Evolutionary conservation across 1,284 basidiomycete species (phyloP).

Genomic region (Cutaneotrichosporon cutaneum): DNA sequence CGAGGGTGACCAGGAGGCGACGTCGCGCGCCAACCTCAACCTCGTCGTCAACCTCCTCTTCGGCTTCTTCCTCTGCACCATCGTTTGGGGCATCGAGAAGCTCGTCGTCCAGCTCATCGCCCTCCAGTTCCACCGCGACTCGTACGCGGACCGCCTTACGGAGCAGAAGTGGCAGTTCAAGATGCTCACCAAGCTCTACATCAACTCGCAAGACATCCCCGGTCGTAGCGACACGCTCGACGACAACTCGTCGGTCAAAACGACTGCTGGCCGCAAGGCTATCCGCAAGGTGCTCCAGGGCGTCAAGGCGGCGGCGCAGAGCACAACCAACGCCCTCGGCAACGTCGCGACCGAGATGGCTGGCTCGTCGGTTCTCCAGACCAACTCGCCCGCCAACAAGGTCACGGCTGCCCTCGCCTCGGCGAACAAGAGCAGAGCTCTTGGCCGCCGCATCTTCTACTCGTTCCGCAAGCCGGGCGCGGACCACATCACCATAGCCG

Average conservation of each 20-base stretch:
- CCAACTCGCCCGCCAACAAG: conserved; percentile 79
- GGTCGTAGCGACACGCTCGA: conserved; percentile 68
- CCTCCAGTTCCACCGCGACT: conserved; percentile 73
- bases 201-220: conserved; percentile 68
- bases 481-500: conserved; percentile 64
- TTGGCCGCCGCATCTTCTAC: conserved; percentile 82
- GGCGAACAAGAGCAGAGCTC: conserved; percentile 76
- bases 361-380: conserved; percentile 74
- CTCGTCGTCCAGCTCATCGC: conserved; percentile 83
- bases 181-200: conserved; percentile 73
- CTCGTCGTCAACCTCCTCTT: conserved; percentile 57
- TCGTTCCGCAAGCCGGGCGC: conserved; percentile 70
- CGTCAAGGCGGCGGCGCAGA: conserved; percentile 69
- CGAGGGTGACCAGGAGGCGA: conserved; percentile 14
- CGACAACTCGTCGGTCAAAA: conserved; percentile 48
- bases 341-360: conserved; percentile 60
- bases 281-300: conserved; percentile 72
- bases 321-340: conserved; percentile 76
- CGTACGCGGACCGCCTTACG: conserved; percentile 81
- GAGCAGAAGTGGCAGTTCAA: conserved; percentile 79
- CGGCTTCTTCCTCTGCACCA: conserved; percentile 68
- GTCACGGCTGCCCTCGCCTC: conserved; percentile 75
- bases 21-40: conserved; percentile 37
- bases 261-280: conserved; percentile 62
- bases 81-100: conserved; percentile 77